Evolutionary conservation across 2,329 filamentous ascomycete genomes (phyloP), one percentile per base, ranked within the genome.

Genomic region (Fusarium goolgardi): DNA sequence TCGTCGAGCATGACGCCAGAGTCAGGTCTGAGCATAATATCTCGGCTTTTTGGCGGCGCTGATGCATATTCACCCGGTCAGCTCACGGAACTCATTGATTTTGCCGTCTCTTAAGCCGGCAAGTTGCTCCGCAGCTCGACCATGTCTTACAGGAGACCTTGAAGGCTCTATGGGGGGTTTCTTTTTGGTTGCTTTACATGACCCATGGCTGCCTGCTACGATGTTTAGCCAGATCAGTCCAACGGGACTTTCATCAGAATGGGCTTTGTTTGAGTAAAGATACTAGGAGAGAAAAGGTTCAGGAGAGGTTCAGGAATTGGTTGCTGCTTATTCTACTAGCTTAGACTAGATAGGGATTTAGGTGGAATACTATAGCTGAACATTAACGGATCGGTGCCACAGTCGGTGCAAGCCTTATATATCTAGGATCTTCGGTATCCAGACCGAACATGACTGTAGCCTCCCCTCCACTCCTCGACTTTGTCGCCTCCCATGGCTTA

Each of bases 391-490:
- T 70, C 12, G 69, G 65, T 16, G 53, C 35, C 4, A 71, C 62
- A 6, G 69, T 59, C 1, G 69, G 69, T 6, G 62, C 68, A 39
- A 71, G 50, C n/a, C 68, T 71, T 6, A 71, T 67, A 16, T 58
- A 69, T 27, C 65, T 49, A 11, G 62, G 49, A 41, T 71, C 68
- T 2, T 45, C 53, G 1, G 34, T 58, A 21, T 71, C 69, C 47
- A 71, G 27, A 0, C 68, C 68, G 64, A 71, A 71, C 68, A 71
- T 71, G 7, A 71, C 68, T 4, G 68, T 50, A 13, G 63, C 44
- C 6, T 47, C 8, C 3, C 65, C 57, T 12, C 34, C 47, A 25
- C 61, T 64, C 1, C 47, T 23, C 2, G 59, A 51, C 27, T 61
- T 61, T 12, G 32, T 40, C 3, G 13, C 15, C 9, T 61, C 55